phyloP scores from a whole-genome alignment of 1,284 basidiomycete genomes.

The Heterobasidion parviporum region DNA sequence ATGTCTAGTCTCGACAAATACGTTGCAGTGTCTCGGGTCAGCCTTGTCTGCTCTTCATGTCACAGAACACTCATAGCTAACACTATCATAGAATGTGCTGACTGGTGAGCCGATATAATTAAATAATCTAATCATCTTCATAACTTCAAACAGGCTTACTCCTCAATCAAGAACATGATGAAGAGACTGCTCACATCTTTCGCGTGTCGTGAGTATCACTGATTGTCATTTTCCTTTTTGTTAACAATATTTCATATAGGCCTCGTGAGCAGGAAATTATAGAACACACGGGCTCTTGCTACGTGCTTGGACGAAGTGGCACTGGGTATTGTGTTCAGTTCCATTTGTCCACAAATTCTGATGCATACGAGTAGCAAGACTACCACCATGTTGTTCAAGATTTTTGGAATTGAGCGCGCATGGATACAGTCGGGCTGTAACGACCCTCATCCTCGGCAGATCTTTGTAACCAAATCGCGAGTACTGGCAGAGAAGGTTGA shows the following conservation, averaged over 20 bases:
- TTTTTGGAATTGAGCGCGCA: conserved; percentile 46
- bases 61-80: neutral
- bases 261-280: conserved; percentile 46
- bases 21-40: conserved; percentile 10
- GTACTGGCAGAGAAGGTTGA: conserved; percentile 52
- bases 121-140: neutral
- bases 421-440: conserved; percentile 25
- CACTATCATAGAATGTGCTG: neutral
- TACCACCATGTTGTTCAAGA: conserved; percentile 59
- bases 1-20: conserved; percentile 1
- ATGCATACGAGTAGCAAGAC: conserved; percentile 41
- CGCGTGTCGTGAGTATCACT: conserved; percentile 33
- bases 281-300: conserved; percentile 48
- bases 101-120: neutral
- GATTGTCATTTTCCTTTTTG: too few relatives aligned
- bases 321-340: conserved; percentile 37
- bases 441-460: conserved; percentile 40
- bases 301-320: conserved; percentile 61
- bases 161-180: conserved; percentile 12
- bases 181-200: conserved; percentile 31
- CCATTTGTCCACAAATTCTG: neutral
- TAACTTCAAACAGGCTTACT: conserved; percentile 22
- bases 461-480: conserved; percentile 60
- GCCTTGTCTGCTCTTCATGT: neutral
- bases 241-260: conserved; percentile 20